Base-by-base conservation (phyloP, 768 basidiomycete species). In the Cystofilobasidium capitatum region DNA sequence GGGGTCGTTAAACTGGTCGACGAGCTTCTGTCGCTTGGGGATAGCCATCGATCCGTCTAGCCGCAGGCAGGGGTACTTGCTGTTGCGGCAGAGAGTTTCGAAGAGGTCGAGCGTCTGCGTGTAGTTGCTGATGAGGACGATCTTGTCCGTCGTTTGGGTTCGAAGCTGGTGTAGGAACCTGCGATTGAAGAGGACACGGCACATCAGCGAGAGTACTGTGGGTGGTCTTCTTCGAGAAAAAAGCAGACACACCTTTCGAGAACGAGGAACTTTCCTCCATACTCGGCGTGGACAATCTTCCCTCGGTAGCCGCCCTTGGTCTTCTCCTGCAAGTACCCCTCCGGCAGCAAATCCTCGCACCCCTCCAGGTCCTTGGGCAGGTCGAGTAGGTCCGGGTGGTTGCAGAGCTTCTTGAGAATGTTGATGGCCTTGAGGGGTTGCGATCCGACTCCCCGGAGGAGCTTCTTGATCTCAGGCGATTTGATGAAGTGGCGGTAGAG, bases 351-450 rank as follows among this genome's bases (percentile, higher is more conserved):
- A 57, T 82, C 75, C 40, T 90, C 89, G 37, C 86, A 89, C 3
- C 92, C 92, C 59, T 81, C 82, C 64, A 97, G 82, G 75, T 94
- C 92, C 0, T 83, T 81, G 0, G 92, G 92, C 2, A 97, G 78
- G 71, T 91, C 83, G 29, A 97, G 82, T 37, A 97, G 81, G 75
- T 92, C 89, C 1, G 92, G 92, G 72, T 94, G 93, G 75, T 96
- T 97, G 78, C 92, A 94, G 0, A 97, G 80, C 77, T 97, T 97
- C 81, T 93, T 91, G 57, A 97, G 79, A 64, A 94, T 85, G 70
- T 91, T 91, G 75, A 97, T 96, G 0, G 92, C 92, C 74, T 92
- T 94, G 61, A 97, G 82, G n/a, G 92, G 92, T 74, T 96, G 92
- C 0, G 91, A 92, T 5, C 93, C 83, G 58, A 82, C 81, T 26